Conservation (phyloP, 2,329 filamentous ascomycete species). For the Diaporthe ampelina region DNA sequence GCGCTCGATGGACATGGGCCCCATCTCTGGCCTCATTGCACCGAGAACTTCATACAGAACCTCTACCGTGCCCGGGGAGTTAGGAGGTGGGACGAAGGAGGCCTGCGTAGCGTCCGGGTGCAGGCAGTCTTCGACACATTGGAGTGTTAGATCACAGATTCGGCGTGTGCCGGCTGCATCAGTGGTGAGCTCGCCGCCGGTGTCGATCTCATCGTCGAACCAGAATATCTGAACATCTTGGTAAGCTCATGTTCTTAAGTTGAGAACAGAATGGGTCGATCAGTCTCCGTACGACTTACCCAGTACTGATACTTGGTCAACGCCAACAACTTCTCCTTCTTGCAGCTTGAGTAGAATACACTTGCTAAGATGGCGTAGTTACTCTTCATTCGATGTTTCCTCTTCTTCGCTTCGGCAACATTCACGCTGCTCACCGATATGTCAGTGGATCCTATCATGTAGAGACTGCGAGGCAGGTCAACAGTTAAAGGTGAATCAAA, state of each 20-base stretch:
- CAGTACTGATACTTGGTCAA: slow-evolving; percentile 20
- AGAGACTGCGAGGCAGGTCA: not conserved
- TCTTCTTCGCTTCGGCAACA: not conserved
- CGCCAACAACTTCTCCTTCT: not conserved
- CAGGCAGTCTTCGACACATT: slow-evolving; percentile 1
- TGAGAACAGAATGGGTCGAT: not conserved
- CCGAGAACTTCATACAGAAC: slow-evolving; percentile 1
- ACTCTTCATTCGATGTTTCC: not conserved
- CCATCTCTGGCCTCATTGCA: not conserved
- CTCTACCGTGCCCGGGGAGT: not conserved
- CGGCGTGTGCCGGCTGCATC: not conserved
- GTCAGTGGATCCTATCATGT: not conserved
- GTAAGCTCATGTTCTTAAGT: not conserved
- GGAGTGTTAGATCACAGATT: not conserved
- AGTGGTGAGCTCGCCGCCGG: slow-evolving; percentile 13
- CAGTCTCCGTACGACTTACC: not conserved
- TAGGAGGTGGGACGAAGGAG: not conserved
- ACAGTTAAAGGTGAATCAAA: not conserved
- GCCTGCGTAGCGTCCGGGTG: not conserved
- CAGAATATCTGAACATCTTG: not conserved
- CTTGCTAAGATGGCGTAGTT: not conserved
- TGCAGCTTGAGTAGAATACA: not conserved
- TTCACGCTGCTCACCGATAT: not conserved
- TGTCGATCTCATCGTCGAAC: slow-evolving; percentile 11
- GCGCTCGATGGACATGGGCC: not conserved